These are phyloP conservation scores for Stagonosporopsis tanaceti DNA, from an alignment of 2,329 filamentous ascomycete species.

Conservation along the genomic window DNA sequence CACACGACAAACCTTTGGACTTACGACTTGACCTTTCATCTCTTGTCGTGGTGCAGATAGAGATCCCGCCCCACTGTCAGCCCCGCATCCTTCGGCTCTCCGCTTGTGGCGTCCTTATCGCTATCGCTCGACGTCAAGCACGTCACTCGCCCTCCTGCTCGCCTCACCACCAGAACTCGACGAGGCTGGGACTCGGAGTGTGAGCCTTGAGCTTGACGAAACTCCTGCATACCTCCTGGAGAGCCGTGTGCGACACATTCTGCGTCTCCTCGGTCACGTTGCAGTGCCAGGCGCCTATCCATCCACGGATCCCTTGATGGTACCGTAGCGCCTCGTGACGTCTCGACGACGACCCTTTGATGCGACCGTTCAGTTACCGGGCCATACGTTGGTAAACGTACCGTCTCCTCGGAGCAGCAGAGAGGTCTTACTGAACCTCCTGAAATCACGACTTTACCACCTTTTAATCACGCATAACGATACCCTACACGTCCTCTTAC, in stretches of 20 bases:
- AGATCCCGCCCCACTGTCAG: slow-evolving; percentile 11
- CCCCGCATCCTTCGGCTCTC: slow-evolving; percentile 17
- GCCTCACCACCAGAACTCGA: slow-evolving; percentile 17
- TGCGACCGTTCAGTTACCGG: neutral
- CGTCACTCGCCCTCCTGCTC: slow-evolving; percentile 31
- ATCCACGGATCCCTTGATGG: slow-evolving; percentile 1
- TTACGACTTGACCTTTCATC: neutral
- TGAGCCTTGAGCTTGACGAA: slow-evolving; percentile 4
- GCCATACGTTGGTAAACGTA: neutral
- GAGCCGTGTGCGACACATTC: slow-evolving; percentile 4
- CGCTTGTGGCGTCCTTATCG: slow-evolving; percentile 39
- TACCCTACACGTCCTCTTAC: neutral
- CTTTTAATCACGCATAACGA: slow-evolving; percentile 9
- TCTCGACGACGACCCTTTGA: slow-evolving; percentile 1
- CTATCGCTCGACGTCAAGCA: slow-evolving; percentile 29
- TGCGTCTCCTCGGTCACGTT: neutral
- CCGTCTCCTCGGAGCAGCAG: slow-evolving; percentile 2
- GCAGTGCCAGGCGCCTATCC: slow-evolving; percentile 5
- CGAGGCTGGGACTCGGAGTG: slow-evolving; percentile 14
- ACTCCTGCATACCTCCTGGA: slow-evolving; percentile 1
- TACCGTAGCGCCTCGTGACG: slow-evolving; percentile 9
- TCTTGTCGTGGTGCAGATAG: neutral
- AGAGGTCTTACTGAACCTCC: neutral
- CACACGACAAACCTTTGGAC: neutral
- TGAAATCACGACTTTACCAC: slow-evolving; percentile 2